Evolutionary conservation across 768 basidiomycete species (phyloP).

Genomic region (Steccherinum ochraceum): DNA sequence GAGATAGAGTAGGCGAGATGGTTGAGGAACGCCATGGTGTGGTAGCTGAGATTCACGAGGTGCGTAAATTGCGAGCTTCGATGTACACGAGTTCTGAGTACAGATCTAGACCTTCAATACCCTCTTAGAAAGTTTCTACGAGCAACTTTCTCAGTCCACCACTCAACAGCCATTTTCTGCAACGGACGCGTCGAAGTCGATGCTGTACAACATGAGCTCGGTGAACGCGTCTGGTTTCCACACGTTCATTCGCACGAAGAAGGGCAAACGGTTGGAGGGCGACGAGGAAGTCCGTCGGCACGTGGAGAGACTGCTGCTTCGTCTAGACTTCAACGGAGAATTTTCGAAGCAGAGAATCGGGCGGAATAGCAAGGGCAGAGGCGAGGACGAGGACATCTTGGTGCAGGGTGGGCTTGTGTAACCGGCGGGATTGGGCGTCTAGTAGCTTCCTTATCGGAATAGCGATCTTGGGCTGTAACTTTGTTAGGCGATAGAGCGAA

Average conservation of each 20-base stretch:
- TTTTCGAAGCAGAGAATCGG: slow-evolving; percentile 46
- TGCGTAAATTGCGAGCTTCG: slow-evolving; percentile 33
- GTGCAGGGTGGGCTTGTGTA: slow-evolving; percentile 23
- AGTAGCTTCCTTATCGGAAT: too few relatives aligned
- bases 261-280: slow-evolving; percentile 45
- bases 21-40: slow-evolving; percentile 63
- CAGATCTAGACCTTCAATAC: slow-evolving; percentile 56
- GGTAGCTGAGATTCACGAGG: slow-evolving; percentile 77
- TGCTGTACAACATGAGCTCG: slow-evolving; percentile 51
- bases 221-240: slow-evolving; percentile 36
- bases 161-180: slow-evolving; percentile 65
- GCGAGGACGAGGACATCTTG: slow-evolving; percentile 26
- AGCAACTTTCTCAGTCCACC: slow-evolving; percentile 68
- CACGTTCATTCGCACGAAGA: slow-evolving; percentile 48
- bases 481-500: too few relatives aligned
- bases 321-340: slow-evolving; percentile 80
- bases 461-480: too few relatives aligned
- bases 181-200: slow-evolving; percentile 63
- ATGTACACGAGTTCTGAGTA: not conserved
- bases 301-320: slow-evolving; percentile 74
- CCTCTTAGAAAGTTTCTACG: slow-evolving; percentile 72
- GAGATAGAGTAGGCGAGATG: slow-evolving; percentile 60
- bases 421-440: not conserved
- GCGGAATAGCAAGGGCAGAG: slow-evolving; percentile 36
- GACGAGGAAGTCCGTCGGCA: slow-evolving; percentile 71